Conservation (phyloP, 2,329 filamentous ascomycete species). For the Pseudogymnoascus sp. region DNA sequence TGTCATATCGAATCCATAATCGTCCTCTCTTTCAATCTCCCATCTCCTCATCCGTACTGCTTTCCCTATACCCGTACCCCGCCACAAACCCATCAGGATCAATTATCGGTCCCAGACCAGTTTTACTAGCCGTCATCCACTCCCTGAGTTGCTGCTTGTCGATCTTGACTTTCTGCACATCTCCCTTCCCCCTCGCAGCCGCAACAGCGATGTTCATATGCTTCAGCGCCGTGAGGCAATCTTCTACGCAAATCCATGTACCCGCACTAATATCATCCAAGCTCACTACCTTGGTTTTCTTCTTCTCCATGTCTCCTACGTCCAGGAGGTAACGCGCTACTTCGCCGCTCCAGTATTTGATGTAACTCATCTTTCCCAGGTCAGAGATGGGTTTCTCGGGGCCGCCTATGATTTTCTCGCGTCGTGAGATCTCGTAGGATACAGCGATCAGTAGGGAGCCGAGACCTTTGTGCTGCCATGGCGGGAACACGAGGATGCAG, state of each 20-base stretch:
- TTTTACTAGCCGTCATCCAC: conserved; percentile 56
- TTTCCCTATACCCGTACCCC: conserved; percentile 51
- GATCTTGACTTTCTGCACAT: conserved; percentile 44
- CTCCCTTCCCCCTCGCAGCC: conserved; percentile 39
- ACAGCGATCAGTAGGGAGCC: conserved; percentile 86
- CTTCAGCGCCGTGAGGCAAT: conserved; percentile 70
- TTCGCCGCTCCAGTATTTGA: conserved; percentile 78
- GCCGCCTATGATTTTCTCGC: conserved; percentile 78
- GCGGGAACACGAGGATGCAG: conserved; percentile 92
- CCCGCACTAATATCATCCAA: conserved; percentile 66
- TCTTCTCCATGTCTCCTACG: conserved; percentile 21
- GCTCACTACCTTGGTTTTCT: conserved; percentile 45
- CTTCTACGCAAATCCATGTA: conserved; percentile 80
- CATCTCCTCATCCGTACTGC: conserved; percentile 34
- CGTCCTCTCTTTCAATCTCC: conserved; percentile 15
- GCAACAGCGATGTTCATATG: conserved; percentile 70
- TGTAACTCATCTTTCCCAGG: conserved; percentile 75
- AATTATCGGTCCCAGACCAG: conserved; percentile 56
- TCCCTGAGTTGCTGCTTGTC: conserved; percentile 53
- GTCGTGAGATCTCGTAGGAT: conserved; percentile 83
- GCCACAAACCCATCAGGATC: conserved; percentile 70
- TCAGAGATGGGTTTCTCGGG: conserved; percentile 92
- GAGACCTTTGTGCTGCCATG: conserved; percentile 86
- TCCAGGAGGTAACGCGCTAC: conserved; percentile 63
- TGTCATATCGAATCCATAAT: neutral